A percentile compares a stretch with the other conserved stretches of the same genome.
phyloP scores from a whole-genome alignment of 225 moss, liverwort and hornwort genomes.

The Ulota crispa region DNA sequence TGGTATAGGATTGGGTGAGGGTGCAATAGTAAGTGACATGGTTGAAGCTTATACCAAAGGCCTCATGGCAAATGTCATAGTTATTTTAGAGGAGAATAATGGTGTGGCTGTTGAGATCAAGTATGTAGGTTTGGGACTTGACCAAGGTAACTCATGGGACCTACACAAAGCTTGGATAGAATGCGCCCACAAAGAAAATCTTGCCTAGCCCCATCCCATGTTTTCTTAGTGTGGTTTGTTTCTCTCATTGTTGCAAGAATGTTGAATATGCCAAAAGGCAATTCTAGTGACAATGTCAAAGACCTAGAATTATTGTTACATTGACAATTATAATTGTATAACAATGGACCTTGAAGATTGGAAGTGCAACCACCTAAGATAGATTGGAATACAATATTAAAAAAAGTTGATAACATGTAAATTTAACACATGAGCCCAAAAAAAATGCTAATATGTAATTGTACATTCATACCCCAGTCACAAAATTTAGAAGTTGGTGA shows the following conservation, averaged over 20 bases:
- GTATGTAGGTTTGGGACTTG: slow-evolving; percentile 3
- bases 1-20: background rate
- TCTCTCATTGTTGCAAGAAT: background rate
- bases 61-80: background rate
- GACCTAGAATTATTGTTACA: too few species aligned
- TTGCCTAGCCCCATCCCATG: background rate
- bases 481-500: too few species aligned
- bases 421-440: too few species aligned
- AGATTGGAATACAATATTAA: too few species aligned
- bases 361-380: too few species aligned
- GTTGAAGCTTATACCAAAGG: background rate
- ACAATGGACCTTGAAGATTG: too few species aligned
- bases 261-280: too few species aligned
- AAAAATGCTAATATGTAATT: too few species aligned
- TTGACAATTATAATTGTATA: too few species aligned
- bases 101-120: background rate
- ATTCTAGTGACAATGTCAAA: too few species aligned
- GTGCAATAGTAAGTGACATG: background rate
- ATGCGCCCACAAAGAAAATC: background rate
- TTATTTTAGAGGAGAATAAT: background rate
- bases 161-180: slow-evolving; percentile 7
- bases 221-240: background rate
- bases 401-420: too few species aligned
- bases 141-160: background rate
- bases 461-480: too few species aligned